phyloP scores from a whole-genome alignment of 345 rosid genomes.

The Luvunga scandens region DNA sequence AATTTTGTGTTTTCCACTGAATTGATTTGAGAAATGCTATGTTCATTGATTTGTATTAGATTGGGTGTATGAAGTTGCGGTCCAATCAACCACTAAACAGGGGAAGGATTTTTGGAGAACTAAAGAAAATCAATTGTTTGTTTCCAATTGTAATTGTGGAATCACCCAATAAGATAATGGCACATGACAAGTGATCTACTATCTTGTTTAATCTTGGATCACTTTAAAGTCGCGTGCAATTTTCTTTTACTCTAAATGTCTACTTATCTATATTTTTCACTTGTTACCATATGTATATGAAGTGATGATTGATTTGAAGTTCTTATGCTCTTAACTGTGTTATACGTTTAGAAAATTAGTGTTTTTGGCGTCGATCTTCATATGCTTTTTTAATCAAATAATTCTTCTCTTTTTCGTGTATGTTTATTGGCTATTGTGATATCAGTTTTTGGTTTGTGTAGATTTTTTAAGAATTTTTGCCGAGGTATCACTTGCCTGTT shows the following conservation, averaged over 20 bases:
- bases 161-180: not conserved
- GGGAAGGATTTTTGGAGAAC: not conserved
- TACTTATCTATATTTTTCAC: not conserved
- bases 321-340: not conserved
- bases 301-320: not conserved
- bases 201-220: not conserved
- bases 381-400: not conserved
- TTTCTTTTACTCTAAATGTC: not conserved
- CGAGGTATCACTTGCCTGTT: not conserved
- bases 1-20: not conserved
- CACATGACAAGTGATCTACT: not conserved
- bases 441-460: not conserved
- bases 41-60: not conserved
- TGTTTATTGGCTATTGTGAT: not conserved
- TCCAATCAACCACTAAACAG: not conserved
- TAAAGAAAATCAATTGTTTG: not conserved
- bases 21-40: not conserved
- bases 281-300: not conserved
- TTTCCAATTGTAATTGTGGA: not conserved
- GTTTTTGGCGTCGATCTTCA: not conserved
- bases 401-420: not conserved
- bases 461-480: not conserved
- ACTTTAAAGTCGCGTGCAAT: not conserved
- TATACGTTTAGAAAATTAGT: not conserved
- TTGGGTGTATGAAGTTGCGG: not conserved